Evolutionary conservation across 192 early-diverging fungal species (phyloP).

Genomic region (Entomortierella beljakovae): DNA sequence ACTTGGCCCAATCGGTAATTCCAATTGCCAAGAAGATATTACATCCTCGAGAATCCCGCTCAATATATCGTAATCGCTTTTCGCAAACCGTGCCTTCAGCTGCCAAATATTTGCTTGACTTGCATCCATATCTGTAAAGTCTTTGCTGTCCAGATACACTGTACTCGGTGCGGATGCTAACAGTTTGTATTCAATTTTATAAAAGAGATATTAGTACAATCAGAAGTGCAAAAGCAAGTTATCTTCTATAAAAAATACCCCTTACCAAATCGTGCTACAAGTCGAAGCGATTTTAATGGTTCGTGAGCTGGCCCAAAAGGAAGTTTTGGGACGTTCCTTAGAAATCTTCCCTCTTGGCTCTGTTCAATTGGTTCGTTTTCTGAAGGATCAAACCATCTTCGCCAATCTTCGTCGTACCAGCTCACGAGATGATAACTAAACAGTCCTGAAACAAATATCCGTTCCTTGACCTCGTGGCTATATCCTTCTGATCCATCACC

Average conservation of each 20-base stretch:
- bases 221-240: neutral
- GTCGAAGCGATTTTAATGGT: conserved; percentile 32
- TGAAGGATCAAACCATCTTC: conserved; percentile 24
- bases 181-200: neutral
- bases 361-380: neutral
- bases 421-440: conserved; percentile 64
- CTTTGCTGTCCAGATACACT: conserved; percentile 53
- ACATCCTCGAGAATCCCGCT: conserved; percentile 55
- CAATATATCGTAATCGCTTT: conserved; percentile 50
- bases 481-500: conserved; percentile 11
- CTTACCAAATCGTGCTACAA: conserved; percentile 38
- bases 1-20: conserved; percentile 28
- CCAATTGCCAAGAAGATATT: conserved; percentile 59
- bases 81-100: conserved; percentile 49
- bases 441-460: conserved; percentile 53
- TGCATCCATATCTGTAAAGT: conserved; percentile 65
- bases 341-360: neutral
- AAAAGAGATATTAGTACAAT: neutral
- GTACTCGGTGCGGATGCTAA: conserved; percentile 56
- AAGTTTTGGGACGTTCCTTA: conserved; percentile 5
- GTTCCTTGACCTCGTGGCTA: conserved; percentile 38
- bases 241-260: neutral
- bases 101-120: conserved; percentile 61
- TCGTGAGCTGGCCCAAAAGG: conserved; percentile 35
- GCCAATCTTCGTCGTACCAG: conserved; percentile 66